These are phyloP conservation scores for Thalassiosira oceanica DNA, from an alignment of 352 stramenopile species.

Conservation along the genomic window DNA sequence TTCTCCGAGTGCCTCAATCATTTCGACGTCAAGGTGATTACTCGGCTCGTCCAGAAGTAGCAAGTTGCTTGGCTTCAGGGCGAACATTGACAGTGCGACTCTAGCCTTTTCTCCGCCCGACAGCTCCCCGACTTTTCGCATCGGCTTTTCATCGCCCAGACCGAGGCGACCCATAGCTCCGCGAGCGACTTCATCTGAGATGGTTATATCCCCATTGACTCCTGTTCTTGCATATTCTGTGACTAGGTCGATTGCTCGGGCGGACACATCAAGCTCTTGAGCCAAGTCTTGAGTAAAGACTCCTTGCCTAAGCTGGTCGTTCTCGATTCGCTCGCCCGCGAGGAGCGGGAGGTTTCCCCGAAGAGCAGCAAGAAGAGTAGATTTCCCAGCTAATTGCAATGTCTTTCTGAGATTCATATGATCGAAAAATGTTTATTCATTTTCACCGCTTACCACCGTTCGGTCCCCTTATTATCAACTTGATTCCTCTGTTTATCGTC, in stretches of 20 bases:
- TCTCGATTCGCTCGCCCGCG: slow-evolving; percentile 66
- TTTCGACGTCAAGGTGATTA: slow-evolving; percentile 76
- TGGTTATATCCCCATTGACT: slow-evolving; percentile 73
- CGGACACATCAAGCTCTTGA: slow-evolving; percentile 77
- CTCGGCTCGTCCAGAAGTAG: slow-evolving; percentile 87
- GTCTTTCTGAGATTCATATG: too few species aligned
- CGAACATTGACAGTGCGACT: slow-evolving; percentile 83
- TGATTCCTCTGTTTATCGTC: slow-evolving; percentile 90
- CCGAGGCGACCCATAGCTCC: slow-evolving; percentile 79
- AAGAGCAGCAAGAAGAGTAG: slow-evolving; percentile 94
- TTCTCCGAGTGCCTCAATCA: slow-evolving; percentile 88
- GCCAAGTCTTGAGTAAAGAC: slow-evolving; percentile 85
- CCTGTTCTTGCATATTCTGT: slow-evolving; percentile 76
- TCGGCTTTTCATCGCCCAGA: slow-evolving; percentile 78
- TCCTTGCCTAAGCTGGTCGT: slow-evolving; percentile 59
- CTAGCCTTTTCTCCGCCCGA: slow-evolving; percentile 87
- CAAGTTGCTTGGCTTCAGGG: slow-evolving; percentile 84
- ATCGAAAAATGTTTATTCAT: too few species aligned
- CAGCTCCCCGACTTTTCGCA: slow-evolving; percentile 88
- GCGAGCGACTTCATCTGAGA: slow-evolving; percentile 79
- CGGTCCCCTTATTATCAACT: slow-evolving; percentile 90
- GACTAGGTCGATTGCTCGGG: slow-evolving; percentile 81
- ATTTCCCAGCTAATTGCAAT: slow-evolving; percentile 83
- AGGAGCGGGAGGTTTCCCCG: slow-evolving; percentile 84
- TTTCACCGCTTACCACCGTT: slow-evolving; percentile 80